Base-by-base conservation (phyloP, 2,329 filamentous ascomycete species). In the Pestalotiopsis sp. region DNA sequence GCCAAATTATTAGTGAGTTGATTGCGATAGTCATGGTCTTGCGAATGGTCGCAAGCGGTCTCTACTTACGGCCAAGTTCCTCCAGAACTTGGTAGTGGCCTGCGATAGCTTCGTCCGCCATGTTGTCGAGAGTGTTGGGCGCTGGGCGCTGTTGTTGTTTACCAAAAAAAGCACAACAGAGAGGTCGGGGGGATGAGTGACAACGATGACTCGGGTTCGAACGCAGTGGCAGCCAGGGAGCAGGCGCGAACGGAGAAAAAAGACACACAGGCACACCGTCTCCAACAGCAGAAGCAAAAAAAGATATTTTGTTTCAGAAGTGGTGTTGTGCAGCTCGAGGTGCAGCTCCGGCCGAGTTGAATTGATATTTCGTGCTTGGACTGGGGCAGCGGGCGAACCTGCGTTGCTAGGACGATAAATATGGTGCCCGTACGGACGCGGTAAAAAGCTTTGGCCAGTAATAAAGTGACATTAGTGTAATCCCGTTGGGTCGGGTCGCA, bases 31-130 rank as follows among this genome's bases (percentile, higher is more conserved):
- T 52, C 17, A 12, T n/a, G 57, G 59, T 36, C 59, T 20, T 62
- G n/a, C 27, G 66, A 49, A 60, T 56, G 14, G 41, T 12, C 41
- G 25, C 64, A 36, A 25, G 31, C 36, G 45, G 20, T 27, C 14
- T 66, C 45, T 57, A 90, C 93, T 84, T 85, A 97, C 95, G 95
- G 77, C 95, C 95, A 76, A 98, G 87, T 85, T 98, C 96, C 86
- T 98, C 95, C 76, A 98, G 88, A 80, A 98, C 93, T 83, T 97
- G 93, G 82, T 97, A 99, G 79, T 93, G 92, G 77, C 91, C 91
- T 75, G 95, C 93, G 85, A 97, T 91, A 73, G 85, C 87, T 81
- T 89, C 87, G 79, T 86, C 85, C 56, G 84, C 85, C 88, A 90
- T 89, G 69, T 75, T 80, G 76, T 39, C 64, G 56, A 59, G 27